These are phyloP conservation scores for Sclerotinia nivalis DNA, from an alignment of 2,329 filamentous ascomycete species.

Conservation along the genomic window DNA sequence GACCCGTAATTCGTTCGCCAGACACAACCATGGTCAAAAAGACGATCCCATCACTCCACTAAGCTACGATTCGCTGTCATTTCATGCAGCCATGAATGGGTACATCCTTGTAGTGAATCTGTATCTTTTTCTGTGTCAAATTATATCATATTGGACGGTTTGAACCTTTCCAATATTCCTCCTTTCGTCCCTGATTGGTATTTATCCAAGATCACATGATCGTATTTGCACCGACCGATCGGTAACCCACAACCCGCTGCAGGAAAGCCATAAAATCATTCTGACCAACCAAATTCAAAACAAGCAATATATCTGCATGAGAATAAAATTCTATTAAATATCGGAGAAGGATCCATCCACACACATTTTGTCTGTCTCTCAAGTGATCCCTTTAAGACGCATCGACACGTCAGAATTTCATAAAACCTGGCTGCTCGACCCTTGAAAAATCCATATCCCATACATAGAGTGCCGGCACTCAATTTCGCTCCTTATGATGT, in stretches of 20 bases:
- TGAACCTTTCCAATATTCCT: constrained; percentile 14
- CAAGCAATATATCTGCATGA: constrained; percentile 22
- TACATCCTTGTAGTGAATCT: constrained; percentile 17
- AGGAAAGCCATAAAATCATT: constrained; percentile 19
- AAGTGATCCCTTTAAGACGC: constrained; percentile 18
- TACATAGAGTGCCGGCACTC: constrained; percentile 25
- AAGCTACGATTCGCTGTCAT: constrained; percentile 22
- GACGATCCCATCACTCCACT: constrained; percentile 21
- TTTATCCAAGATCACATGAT: constrained; percentile 23
- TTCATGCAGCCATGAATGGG: constrained; percentile 16
- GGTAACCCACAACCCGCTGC: constrained; percentile 24
- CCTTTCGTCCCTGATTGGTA: constrained; percentile 13
- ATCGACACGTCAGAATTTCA: constrained; percentile 25
- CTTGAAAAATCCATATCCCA: not conserved
- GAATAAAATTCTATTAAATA: constrained; percentile 22
- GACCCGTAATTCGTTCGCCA: constrained; percentile 13
- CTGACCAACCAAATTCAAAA: constrained; percentile 21
- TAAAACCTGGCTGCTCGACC: constrained; percentile 20
- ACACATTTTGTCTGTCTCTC: constrained; percentile 6
- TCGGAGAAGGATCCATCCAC: constrained; percentile 18
- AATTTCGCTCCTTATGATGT: constrained; percentile 19
- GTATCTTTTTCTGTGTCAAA: constrained; percentile 9
- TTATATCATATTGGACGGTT: constrained; percentile 1
- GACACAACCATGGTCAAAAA: constrained; percentile 1
- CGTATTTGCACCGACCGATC: constrained; percentile 13